Evolutionary conservation across 257 asterid species (phyloP).

Genomic region (Eustoma russellianum): DNA sequence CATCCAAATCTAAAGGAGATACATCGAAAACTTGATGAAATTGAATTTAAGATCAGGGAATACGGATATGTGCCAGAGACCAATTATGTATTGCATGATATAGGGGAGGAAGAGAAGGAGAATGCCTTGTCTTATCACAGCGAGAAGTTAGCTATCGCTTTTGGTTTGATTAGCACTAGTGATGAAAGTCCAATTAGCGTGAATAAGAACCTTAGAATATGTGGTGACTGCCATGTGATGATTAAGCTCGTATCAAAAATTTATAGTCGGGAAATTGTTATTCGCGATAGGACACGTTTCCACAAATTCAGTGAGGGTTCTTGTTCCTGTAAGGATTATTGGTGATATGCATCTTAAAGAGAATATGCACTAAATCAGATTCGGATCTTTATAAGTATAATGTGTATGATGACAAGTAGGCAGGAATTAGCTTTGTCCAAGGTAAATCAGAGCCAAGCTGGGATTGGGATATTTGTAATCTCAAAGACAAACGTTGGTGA

Average conservation of each 20-base stretch:
- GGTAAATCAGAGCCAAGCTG: no score
- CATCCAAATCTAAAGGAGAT: constrained; percentile 52
- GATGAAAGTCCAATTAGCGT: constrained; percentile 44
- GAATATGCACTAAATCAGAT: no score
- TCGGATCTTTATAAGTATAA: no score
- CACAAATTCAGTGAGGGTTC: constrained; percentile 66
- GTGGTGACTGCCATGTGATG: constrained; percentile 87
- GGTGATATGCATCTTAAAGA: constrained; percentile 30
- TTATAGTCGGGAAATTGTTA: constrained; percentile 58
- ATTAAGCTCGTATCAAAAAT: constrained; percentile 70
- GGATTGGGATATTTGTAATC: no score
- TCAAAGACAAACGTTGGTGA: no score
- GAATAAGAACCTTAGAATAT: constrained; percentile 85
- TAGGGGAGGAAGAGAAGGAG: constrained; percentile 86
- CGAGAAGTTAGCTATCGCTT: constrained; percentile 88
- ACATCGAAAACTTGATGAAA: constrained; percentile 63
- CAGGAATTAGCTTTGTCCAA: no score
- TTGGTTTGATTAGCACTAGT: constrained; percentile 55
- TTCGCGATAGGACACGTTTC: constrained; percentile 83
- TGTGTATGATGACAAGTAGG: no score
- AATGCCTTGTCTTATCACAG: constrained; percentile 73
- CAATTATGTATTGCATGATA: constrained; percentile 74
- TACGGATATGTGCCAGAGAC: constrained; percentile 72
- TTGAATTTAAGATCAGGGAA: constrained; percentile 38
- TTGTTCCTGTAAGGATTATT: constrained; percentile 77